Base-by-base conservation (phyloP, 2,329 filamentous ascomycete species). In the Rhynchosporium secalis region DNA sequence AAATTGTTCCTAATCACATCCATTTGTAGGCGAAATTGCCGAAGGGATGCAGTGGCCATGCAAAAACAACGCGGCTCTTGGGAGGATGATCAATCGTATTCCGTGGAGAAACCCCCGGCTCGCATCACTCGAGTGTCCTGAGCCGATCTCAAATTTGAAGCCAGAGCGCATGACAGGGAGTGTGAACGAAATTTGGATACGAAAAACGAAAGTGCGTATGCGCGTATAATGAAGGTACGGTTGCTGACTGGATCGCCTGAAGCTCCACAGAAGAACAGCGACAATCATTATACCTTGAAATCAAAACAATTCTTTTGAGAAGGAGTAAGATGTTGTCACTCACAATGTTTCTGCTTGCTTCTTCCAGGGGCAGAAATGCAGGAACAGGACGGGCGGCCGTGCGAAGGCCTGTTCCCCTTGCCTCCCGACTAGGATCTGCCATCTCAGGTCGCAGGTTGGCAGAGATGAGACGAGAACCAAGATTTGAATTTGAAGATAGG, bases 1-100 rank as follows among this genome's bases (percentile, higher is more conserved):
- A 29, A 13, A 28, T 45, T 57, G 60, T 60, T 54, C 57, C 40
- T 28, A 46, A 52, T 26, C 51, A 43, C 54, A 61, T 47, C 54
- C 52, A 13, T 41, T 31, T 38, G 46, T 28, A 38, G 51, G 52
- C 28, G 49, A 56, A 56, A 26, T 49, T 51, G 45, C 56, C 45
- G 26, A 49, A 55, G 51, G 59, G 33, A 43, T 29, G 33, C 36
- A 28, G 52, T 61, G 59, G 59, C 58, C 41, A 8, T 36, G 43
- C 33, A 29, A 36, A 36, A 49, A 59, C 58, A 61, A 58, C 61
- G 58, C 58, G 62, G 62, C 58, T 61, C 62, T 58, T 56, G 41
- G 9, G 38, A 33, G 2, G 41, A 13, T 31, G 29, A 33, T 54
- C 48, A 64, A 43, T 58, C 49, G 48, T 38, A 38, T 20, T 60